Conservation (phyloP, 148 eudicot genomes). For the Cornus suecica region DNA sequence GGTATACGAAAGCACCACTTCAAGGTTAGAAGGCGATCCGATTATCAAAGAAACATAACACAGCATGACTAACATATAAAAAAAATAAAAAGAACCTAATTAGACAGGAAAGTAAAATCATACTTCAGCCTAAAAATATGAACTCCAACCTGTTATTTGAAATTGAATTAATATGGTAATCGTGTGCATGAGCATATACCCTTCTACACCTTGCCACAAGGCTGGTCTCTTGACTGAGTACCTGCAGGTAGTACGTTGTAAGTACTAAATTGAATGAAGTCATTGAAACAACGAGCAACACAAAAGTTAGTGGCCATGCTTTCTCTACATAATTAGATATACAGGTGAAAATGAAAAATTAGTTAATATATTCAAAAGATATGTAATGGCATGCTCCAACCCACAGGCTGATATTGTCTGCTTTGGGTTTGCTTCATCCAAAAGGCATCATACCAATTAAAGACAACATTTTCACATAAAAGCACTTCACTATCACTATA, state of each 20-base stretch:
- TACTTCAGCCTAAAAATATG: constrained; percentile 1
- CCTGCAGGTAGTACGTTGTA: constrained; percentile 35
- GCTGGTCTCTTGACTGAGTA: constrained; percentile 64
- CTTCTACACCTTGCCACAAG: constrained; percentile 82
- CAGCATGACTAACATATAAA: neutral
- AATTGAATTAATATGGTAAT: constrained; percentile 81
- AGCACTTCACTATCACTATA: too few relatives aligned
- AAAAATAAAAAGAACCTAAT: neutral
- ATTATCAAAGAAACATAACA: neutral
- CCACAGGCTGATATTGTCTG: too few relatives aligned
- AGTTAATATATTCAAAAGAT: too few relatives aligned
- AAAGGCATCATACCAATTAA: too few relatives aligned
- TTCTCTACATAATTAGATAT: neutral
- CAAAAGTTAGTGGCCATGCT: neutral
- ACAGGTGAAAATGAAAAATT: neutral
- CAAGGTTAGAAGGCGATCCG: neutral
- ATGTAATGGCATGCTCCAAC: too few relatives aligned
- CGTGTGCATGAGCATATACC: constrained; percentile 88
- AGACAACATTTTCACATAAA: too few relatives aligned
- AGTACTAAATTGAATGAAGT: neutral
- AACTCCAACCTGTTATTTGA: constrained; percentile 66
- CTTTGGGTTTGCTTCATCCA: too few relatives aligned
- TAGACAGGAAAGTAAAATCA: neutral
- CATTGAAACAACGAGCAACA: neutral
- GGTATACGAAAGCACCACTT: neutral